Conservation (phyloP, 1,284 basidiomycete genomes). For the Cutaneotrichosporon mucoides region DNA sequence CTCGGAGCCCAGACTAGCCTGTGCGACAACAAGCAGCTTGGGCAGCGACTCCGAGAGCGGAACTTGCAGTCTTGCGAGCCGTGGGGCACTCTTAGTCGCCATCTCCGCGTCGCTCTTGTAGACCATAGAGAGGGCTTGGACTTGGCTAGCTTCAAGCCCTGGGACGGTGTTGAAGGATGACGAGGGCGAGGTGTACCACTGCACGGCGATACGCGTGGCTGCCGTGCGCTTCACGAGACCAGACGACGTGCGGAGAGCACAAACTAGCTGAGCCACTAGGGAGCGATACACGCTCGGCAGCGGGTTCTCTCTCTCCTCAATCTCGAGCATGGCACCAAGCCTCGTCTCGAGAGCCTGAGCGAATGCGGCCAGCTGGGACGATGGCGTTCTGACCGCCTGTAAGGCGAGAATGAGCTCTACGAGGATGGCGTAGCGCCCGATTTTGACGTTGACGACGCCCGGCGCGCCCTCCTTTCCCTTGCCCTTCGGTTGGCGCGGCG, state of each 20-base stretch:
- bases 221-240: constrained; percentile 11
- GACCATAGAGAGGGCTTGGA: neutral
- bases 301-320: constrained; percentile 53
- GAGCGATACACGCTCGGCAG: constrained; percentile 30
- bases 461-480: constrained; percentile 39
- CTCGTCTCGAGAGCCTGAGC: constrained; percentile 58
- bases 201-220: constrained; percentile 7
- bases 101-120: neutral
- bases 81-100: neutral
- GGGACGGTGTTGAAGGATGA: neutral
- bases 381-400: neutral
- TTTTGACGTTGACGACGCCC: constrained; percentile 49
- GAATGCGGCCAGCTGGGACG: constrained; percentile 47
- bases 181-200: constrained; percentile 17
- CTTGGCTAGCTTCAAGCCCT: neutral
- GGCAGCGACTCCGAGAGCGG: constrained; percentile 2
- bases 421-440: constrained; percentile 63
- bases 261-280: constrained; percentile 30
- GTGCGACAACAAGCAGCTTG: constrained; percentile 27
- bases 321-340: constrained; percentile 59
- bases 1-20: constrained; percentile 28
- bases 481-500: constrained; percentile 33
- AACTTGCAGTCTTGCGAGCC: neutral
- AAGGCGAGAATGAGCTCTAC: constrained; percentile 54
- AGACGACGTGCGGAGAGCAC: constrained; percentile 18